Evolutionary conservation across 192 early-diverging fungal species (phyloP), one percentile per base, ranked within the genome.

Genomic region (Obelidium mucronatum): DNA sequence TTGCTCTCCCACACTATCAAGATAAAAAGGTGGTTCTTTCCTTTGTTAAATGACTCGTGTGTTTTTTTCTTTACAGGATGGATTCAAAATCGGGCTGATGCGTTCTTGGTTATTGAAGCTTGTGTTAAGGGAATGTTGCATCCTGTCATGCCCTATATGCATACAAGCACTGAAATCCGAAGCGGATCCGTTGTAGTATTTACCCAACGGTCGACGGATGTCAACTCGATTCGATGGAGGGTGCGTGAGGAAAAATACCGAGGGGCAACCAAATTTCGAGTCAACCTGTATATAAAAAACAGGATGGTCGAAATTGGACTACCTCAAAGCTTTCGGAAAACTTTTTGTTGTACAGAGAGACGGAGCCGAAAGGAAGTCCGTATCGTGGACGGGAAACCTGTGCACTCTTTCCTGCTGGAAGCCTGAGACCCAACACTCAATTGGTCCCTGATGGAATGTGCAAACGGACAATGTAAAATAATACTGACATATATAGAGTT

Each of bases 111-210:
- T 31, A 37, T 71, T 1, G 69, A 71, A 58, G 69, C 69, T 1
- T 15, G 11, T 6, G 34, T 71, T 31, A 11, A 11, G 1, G 69
- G 69, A 39, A 51, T 39, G 2, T 58, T 71, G 55, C 26, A 71
- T 8, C 13, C 33, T 11, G 55, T 71, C 3, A 31, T 30, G 6
- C 69, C 40, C 19, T 58, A 35, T 51, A 56, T 5, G 8, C 39
- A 56, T 34, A 26, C 33, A 0, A 24, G n/a, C 3, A 35, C n/a
- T 71, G 34, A 54, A 51, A 56, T 71, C 35, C 52, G 69, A 5
- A 56, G 52, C 22, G 69, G 69, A 34, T n/a, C 17, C 22, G 39
- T 64, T n/a, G 62, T 64, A 11, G 62, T 64, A 22, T 39, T 64
- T 24, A 64, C 62, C 34, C 62, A 64, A 33, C 28, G 36, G 31